These are phyloP conservation scores for Pascua guehoae DNA, from an alignment of 1,284 basidiomycete genomes.

Conservation along the genomic window DNA sequence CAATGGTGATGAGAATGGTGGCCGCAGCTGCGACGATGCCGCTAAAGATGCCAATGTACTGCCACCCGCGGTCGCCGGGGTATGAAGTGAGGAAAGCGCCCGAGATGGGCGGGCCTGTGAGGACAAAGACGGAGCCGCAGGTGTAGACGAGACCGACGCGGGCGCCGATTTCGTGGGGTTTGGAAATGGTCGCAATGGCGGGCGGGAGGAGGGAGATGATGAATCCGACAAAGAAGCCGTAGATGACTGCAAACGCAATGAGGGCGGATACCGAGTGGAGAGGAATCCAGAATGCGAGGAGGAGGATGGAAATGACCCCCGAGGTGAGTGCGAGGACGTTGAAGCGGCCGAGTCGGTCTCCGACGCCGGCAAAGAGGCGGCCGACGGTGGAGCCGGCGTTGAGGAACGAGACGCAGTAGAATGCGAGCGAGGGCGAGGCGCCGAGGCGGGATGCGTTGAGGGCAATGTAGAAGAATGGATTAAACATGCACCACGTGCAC, in stretches of 20 bases:
- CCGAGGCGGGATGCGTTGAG: constrained; percentile 33
- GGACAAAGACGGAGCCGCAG: constrained; percentile 28
- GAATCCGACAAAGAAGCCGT: constrained; percentile 35
- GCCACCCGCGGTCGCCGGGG: not conserved
- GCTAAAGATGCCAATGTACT: constrained; percentile 4
- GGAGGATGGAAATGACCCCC: constrained; percentile 13
- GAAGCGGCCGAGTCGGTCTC: constrained; percentile 17
- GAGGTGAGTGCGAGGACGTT: constrained; percentile 37
- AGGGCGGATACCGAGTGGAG: constrained; percentile 23
- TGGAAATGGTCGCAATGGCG: constrained; percentile 23
- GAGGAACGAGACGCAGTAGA: constrained; percentile 33
- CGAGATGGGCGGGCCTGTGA: constrained; percentile 42
- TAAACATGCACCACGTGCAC: constrained; percentile 23
- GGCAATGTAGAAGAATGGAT: constrained; percentile 36
- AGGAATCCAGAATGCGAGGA: constrained; percentile 27
- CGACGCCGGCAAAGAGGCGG: constrained; percentile 13
- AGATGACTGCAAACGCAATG: constrained; percentile 41
- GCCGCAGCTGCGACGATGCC: not conserved
- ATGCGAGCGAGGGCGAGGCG: constrained; percentile 25
- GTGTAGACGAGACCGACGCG: constrained; percentile 28
- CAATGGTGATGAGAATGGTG: not conserved
- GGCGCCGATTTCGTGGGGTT: constrained; percentile 27
- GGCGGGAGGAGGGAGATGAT: constrained; percentile 30
- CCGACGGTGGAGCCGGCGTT: constrained; percentile 35
- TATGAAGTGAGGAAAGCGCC: constrained; percentile 38